Evolutionary conservation across 495 filamentous ascomycete species (phyloP).

Genomic region (Trichocladium uniseriatum): DNA sequence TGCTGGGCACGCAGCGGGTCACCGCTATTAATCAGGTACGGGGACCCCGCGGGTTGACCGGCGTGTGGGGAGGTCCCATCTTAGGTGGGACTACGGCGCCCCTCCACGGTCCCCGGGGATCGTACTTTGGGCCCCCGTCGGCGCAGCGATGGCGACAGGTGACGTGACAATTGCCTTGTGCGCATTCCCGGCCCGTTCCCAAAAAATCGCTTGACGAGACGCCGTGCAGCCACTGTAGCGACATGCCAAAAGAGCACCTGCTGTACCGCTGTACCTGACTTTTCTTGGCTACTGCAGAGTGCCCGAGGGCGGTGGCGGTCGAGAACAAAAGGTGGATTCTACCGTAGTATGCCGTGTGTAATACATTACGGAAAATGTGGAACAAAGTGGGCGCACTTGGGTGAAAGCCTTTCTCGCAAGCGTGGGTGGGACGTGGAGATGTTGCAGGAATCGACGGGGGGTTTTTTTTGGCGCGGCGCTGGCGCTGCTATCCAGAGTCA

Average conservation of each 20-base stretch:
- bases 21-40: slow-evolving; percentile 19
- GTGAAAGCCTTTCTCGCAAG: slow-evolving; percentile 12
- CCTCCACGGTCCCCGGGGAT: slow-evolving; percentile 11
- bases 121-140: slow-evolving; percentile 14
- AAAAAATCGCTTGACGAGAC: neutral
- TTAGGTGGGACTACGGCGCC: slow-evolving; percentile 19
- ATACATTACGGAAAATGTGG: slow-evolving; percentile 15
- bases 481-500: too few species aligned
- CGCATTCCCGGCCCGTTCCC: neutral
- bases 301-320: too few species aligned
- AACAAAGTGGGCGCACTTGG: slow-evolving; percentile 12
- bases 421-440: slow-evolving; percentile 27
- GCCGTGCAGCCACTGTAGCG: neutral
- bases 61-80: slow-evolving; percentile 16
- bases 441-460: slow-evolving; percentile 9
- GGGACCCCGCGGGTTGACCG: neutral
- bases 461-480: slow-evolving; percentile 9
- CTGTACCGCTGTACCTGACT: too few species aligned
- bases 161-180: slow-evolving; percentile 19
- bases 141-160: slow-evolving; percentile 15
- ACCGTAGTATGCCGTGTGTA: slow-evolving; percentile 10
- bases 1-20: slow-evolving; percentile 15
- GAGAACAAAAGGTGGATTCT: neutral
- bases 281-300: too few species aligned
- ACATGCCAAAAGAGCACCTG: neutral